Conservation (phyloP, 2,329 filamentous ascomycete species). For the Fusarium albosuccineum region DNA sequence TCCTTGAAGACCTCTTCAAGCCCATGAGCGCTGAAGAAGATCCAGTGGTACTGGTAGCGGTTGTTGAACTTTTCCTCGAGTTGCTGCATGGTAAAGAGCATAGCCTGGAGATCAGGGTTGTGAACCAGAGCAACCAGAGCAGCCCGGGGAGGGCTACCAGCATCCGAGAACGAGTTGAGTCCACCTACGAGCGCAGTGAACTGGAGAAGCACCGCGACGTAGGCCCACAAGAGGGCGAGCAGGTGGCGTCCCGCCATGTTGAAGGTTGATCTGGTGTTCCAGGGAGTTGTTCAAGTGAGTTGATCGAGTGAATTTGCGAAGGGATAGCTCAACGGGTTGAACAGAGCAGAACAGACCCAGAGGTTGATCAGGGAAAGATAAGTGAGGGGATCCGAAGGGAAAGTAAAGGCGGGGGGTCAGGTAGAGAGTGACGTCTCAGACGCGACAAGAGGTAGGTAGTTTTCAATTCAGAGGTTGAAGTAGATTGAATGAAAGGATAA, state of each 20-base stretch:
- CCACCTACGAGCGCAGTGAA: slow-evolving; percentile 37
- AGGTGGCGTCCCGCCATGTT: slow-evolving; percentile 35
- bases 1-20: slow-evolving; percentile 84
- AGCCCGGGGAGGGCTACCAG: slow-evolving; percentile 47
- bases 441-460: slow-evolving; percentile 34
- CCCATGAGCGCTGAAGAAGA: slow-evolving; percentile 86
- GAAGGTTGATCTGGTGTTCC: slow-evolving; percentile 5
- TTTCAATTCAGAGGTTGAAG: slow-evolving; percentile 34
- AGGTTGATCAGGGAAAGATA: slow-evolving; percentile 16
- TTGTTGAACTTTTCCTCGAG: slow-evolving; percentile 73
- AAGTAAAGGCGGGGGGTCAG: slow-evolving; percentile 30
- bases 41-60: slow-evolving; percentile 89
- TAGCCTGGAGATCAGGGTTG: slow-evolving; percentile 48
- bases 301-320: background rate
- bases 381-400: slow-evolving; percentile 32
- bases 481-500: slow-evolving; percentile 35
- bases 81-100: slow-evolving; percentile 67
- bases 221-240: slow-evolving; percentile 27
- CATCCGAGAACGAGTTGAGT: slow-evolving; percentile 24
- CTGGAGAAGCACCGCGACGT: slow-evolving; percentile 38
- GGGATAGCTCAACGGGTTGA: slow-evolving; percentile 16
- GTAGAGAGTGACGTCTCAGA: slow-evolving; percentile 27
- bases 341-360: slow-evolving; percentile 24
- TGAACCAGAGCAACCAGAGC: slow-evolving; percentile 50
- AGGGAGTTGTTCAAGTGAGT: slow-evolving; percentile 5